Evolutionary conservation across 495 filamentous ascomycete genomes (phyloP).

Genomic region (Hyaloscypha variabilis): DNA sequence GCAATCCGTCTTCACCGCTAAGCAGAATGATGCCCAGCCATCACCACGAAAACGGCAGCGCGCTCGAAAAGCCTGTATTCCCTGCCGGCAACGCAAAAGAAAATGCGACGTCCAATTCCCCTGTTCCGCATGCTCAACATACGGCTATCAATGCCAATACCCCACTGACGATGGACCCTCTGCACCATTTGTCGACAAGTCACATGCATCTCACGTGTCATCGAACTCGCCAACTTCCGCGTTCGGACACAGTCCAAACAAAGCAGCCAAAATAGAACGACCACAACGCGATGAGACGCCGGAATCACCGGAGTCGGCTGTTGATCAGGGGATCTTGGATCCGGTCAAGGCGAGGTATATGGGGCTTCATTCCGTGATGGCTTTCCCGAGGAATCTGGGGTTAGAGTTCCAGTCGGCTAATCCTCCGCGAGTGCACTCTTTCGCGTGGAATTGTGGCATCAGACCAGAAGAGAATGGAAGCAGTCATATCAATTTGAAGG

Average conservation of each 20-base stretch:
- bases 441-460: conserved; percentile 56
- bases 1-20: neutral
- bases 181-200: conserved; percentile 8
- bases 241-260: neutral
- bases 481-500: conserved; percentile 32
- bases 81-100: conserved; percentile 51
- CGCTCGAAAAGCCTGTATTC: conserved; percentile 45
- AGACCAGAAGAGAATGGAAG: conserved; percentile 33
- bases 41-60: conserved; percentile 30
- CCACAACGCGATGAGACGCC: conserved; percentile 15
- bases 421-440: conserved; percentile 51
- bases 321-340: conserved; percentile 35
- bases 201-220: conserved; percentile 3
- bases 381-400: conserved; percentile 52
- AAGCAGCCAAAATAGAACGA: neutral
- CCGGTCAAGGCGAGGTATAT: conserved; percentile 37
- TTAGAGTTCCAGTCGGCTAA: conserved; percentile 51
- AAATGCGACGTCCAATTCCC: conserved; percentile 50
- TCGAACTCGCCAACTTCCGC: neutral
- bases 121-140: conserved; percentile 48
- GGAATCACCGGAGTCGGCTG: neutral
- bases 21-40: too few species aligned
- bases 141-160: conserved; percentile 51
- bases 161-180: conserved; percentile 18
- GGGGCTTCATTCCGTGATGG: conserved; percentile 52